Evolutionary conservation across 805 yeast genomes (phyloP), one percentile per base, ranked within the genome.

Genomic region (Schizosaccharomyces japonicus): DNA sequence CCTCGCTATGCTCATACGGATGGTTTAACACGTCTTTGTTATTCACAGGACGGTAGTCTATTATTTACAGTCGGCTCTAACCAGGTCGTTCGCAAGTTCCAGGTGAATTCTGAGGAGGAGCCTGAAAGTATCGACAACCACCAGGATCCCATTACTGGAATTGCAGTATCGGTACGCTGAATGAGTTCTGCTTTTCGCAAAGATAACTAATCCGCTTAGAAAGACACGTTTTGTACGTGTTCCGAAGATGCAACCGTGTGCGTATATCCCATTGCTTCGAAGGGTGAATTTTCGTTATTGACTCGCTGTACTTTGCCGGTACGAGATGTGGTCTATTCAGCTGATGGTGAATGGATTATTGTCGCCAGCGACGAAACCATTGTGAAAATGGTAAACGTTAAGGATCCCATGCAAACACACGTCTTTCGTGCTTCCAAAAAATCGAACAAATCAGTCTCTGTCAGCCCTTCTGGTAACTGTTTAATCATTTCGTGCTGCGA

Each of bases 381-480:
- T 7, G 60, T 60, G 45, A 52, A 52, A 30, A 31, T 65, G 2
- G 58, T 65, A n/a, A 52, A 54, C 31, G 49, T 54, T 1, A 47
- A 26, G 23, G 66, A 67, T 47, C 54, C 61, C 6, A 55, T 66
- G 5, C 58, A 63, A 45, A 59, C 65, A 27, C 62, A 65, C 49
- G 61, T 66, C 7, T 58, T 73, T 6, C 69, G 71, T 0, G 57
- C 61, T 36, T 69, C 67, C 51, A 63, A 67, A 49, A 58, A 65
- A 7, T 68, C 67, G 45, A 65, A 70, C 27, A 64, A 66, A 49
- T 73, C 69, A 52, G 62, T 72, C n/a, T 61, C 72, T 7, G 63
- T 58, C 52, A 58, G 58, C 50, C 64, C 64, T 2, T 45, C 47
- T 5, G 58, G 60, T n/a, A 34, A 36, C 5, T 34, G 55, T 36